phyloP scores from a whole-genome alignment of 2,329 filamentous ascomycete species.

The Aspergillus fijiensis region DNA sequence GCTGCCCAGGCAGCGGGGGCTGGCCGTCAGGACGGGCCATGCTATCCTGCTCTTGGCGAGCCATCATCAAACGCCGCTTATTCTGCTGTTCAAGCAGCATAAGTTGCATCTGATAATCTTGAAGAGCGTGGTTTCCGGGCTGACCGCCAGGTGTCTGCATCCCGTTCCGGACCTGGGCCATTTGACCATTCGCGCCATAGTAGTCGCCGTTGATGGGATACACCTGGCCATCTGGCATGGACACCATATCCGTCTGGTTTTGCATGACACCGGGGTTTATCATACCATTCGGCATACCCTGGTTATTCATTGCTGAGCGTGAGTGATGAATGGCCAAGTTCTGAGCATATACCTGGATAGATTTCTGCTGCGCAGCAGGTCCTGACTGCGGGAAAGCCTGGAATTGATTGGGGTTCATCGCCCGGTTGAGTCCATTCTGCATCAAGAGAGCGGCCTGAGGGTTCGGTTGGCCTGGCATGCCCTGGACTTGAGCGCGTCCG shows the following conservation, averaged over 20 bases:
- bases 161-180: conserved; percentile 46
- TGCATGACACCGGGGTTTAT: conserved; percentile 64
- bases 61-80: conserved; percentile 66
- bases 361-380: conserved; percentile 71
- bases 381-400: conserved; percentile 58
- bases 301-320: conserved; percentile 75
- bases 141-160: conserved; percentile 43
- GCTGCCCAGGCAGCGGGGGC: conserved; percentile 47
- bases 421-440: conserved; percentile 70
- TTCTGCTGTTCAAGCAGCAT: conserved; percentile 69
- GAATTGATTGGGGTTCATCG: conserved; percentile 74
- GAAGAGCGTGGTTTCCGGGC: conserved; percentile 61
- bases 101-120: conserved; percentile 70
- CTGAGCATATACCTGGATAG: conserved; percentile 82
- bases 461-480: conserved; percentile 66
- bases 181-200: conserved; percentile 58
- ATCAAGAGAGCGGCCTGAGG: conserved; percentile 53
- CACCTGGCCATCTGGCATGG: conserved; percentile 63
- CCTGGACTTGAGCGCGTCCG: conserved; percentile 66
- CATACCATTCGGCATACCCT: conserved; percentile 73
- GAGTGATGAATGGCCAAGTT: conserved; percentile 76
- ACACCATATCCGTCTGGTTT: conserved; percentile 79
- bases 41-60: conserved; percentile 65
- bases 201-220: conserved; percentile 53
- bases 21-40: conserved; percentile 54